A percentile compares a stretch with the other conserved stretches of the same genome.
These are phyloP conservation scores for Trypanosoma caninum DNA, from an alignment of 208 protist genomes.

Conservation along the genomic window DNA sequence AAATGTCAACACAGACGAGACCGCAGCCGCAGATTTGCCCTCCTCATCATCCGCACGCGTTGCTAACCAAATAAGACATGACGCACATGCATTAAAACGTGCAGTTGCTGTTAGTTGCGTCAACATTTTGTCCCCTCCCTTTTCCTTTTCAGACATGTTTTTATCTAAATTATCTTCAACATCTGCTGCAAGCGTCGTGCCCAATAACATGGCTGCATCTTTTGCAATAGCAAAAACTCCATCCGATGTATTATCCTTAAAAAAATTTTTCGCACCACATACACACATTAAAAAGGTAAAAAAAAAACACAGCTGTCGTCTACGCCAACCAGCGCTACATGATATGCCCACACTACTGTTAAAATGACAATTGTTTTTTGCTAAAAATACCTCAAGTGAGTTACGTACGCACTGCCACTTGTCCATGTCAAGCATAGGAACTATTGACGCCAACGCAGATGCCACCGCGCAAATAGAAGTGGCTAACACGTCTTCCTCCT, in stretches of 20 bases:
- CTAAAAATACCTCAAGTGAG: constrained; percentile 1
- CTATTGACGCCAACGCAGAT: constrained; percentile 36
- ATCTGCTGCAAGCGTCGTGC: too few species aligned
- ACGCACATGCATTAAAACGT: constrained; percentile 27
- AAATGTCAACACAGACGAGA: constrained; percentile 41
- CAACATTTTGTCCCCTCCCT: background rate
- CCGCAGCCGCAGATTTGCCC: constrained; percentile 29
- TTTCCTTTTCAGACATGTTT: too few species aligned
- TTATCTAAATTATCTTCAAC: too few species aligned
- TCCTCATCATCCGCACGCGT: constrained; percentile 31
- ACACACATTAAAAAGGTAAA: constrained; percentile 34
- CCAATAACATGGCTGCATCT: constrained; percentile 8
- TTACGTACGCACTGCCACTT: constrained; percentile 30
- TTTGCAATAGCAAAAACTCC: constrained; percentile 6
- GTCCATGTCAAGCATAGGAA: constrained; percentile 30
- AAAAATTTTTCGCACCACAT: constrained; percentile 3
- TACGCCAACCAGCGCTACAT: background rate
- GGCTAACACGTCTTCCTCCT: constrained; percentile 5
- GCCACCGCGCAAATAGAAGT: constrained; percentile 36
- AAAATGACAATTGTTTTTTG: background rate
- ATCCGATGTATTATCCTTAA: background rate
- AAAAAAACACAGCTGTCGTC: constrained; percentile 29
- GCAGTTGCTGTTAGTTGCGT: background rate
- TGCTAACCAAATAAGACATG: constrained; percentile 24
- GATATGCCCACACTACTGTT: background rate